These are phyloP conservation scores for Wickerhamiella qilinensis DNA, from an alignment of 805 yeast species.

Conservation along the genomic window DNA sequence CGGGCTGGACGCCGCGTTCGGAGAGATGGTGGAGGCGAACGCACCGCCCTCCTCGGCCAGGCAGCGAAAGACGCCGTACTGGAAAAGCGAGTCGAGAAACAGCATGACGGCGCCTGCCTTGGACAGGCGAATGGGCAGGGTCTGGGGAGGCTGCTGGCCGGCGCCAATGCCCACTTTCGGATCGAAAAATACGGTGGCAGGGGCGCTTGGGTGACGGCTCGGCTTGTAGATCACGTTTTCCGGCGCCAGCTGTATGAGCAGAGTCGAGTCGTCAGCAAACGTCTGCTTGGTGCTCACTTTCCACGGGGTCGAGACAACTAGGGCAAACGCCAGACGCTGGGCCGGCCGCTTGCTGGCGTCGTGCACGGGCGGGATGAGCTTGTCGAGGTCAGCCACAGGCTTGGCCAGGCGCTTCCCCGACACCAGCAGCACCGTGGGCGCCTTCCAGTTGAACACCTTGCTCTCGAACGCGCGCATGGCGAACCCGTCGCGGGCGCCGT, in stretches of 20 bases:
- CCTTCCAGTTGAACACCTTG: constrained; percentile 76
- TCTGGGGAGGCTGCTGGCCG: constrained; percentile 47
- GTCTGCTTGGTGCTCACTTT: constrained; percentile 47
- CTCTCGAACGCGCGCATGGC: constrained; percentile 77
- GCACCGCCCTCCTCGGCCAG: constrained; percentile 38
- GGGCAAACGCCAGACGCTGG: constrained; percentile 37
- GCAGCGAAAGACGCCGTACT: constrained; percentile 67
- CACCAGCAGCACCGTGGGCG: constrained; percentile 60
- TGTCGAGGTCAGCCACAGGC: constrained; percentile 4
- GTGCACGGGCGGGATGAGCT: constrained; percentile 6
- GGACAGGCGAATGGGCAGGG: constrained; percentile 14
- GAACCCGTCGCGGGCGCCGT: constrained; percentile 66
- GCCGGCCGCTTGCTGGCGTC: constrained; percentile 4
- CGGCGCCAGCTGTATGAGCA: constrained; percentile 56
- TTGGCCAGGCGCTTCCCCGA: constrained; percentile 34
- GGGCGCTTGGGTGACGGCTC: neutral
- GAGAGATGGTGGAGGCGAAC: constrained; percentile 10
- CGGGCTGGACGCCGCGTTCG: constrained; percentile 6
- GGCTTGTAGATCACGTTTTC: constrained; percentile 27
- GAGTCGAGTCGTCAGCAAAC: constrained; percentile 47
- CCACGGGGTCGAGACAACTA: constrained; percentile 63
- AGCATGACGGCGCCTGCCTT: constrained; percentile 54
- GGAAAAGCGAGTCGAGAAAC: constrained; percentile 61
- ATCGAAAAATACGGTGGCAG: constrained; percentile 25
- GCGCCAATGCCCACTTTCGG: constrained; percentile 52